These are phyloP conservation scores for Pleurotus tuoliensis DNA, from an alignment of 768 basidiomycete genomes.

Conservation along the genomic window DNA sequence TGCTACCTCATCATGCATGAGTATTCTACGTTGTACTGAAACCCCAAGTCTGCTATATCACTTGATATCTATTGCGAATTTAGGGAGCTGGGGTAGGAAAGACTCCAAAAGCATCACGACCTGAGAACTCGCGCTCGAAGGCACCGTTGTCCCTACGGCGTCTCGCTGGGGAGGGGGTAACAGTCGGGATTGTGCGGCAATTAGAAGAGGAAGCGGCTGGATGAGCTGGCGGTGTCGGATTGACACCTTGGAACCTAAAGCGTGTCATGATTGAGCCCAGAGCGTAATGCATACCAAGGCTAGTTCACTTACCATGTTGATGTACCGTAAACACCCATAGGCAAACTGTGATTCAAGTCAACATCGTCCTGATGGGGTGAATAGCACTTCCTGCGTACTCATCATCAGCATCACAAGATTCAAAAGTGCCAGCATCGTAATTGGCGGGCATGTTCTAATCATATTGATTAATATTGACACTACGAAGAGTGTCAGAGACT, in stretches of 20 bases:
- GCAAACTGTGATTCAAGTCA: slow-evolving; percentile 26
- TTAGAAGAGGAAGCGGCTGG: slow-evolving; percentile 59
- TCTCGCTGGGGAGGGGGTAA: neutral
- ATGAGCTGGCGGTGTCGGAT: slow-evolving; percentile 54
- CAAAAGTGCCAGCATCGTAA: slow-evolving; percentile 57
- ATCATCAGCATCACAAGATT: slow-evolving; percentile 61
- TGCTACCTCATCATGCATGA: too few relatives aligned
- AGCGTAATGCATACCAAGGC: neutral
- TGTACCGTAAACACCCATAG: slow-evolving; percentile 73
- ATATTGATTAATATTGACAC: slow-evolving; percentile 21
- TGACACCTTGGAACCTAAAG: slow-evolving; percentile 42
- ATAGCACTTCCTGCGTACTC: slow-evolving; percentile 35
- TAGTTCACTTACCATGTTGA: slow-evolving; percentile 48
- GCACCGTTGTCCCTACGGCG: neutral
- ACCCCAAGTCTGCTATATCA: too few relatives aligned
- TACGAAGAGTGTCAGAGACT: slow-evolving; percentile 8
- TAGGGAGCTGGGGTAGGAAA: slow-evolving; percentile 4
- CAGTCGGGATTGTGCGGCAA: slow-evolving; percentile 35
- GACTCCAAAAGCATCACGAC: slow-evolving; percentile 1
- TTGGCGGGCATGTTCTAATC: slow-evolving; percentile 73
- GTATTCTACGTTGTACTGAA: too few relatives aligned
- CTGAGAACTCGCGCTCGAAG: neutral
- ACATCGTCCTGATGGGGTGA: neutral
- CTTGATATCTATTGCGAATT: too few relatives aligned
- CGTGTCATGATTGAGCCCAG: neutral